Evolutionary conservation across 1,139 yeast species (phyloP), one percentile per base, ranked within the genome.

Genomic region (Candida gigantensis): DNA sequence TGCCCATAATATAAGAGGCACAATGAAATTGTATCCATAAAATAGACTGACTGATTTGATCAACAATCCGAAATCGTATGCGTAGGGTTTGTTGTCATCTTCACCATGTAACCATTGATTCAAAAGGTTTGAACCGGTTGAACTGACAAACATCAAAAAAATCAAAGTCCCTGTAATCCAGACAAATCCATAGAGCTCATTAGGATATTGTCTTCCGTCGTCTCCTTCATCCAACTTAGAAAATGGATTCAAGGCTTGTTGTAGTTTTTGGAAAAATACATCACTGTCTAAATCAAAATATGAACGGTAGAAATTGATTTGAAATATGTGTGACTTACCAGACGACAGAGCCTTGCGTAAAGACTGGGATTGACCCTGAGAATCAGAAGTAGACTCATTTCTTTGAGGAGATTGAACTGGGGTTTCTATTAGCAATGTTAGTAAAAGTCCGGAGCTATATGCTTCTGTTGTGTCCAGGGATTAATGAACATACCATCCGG

Each of bases 161-260:
- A 85, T 79, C 37, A 85, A 75, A 0, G 95, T 83, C 0, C 88
- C 87, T 9, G 89, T 83, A 31, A 87, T 79, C 96, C 96, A 87
- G 30, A 86, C 67, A 18, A 89, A 84, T 1, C 95, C 95, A 52
- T 86, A 87, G 36, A 87, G 61, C 52, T 87, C 96, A 2, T 81
- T 71, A 4, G 61, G 57, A 9, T 64, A 65, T 15, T 61, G 61
- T 29, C 65, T 66, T n/a, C 60, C 62, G 9, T 60, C 65, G 8
- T 52, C 51, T 3, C 41, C 45, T 13, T 43, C 51, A 12, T 45
- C 42, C 16, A 53, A 43, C 3, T 56, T 47, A 3, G 52, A 45
- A 19, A 75, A 45, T 9, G 81, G 81, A 43, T 76, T 75, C 36
- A 71, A 42, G 4, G 79, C 71, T 30, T 57, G 52, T 25, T 58